Evolutionary conservation across 805 yeast species (phyloP), one percentile per base, ranked within the genome.

Genomic region (Metschnikowia shivogae): DNA sequence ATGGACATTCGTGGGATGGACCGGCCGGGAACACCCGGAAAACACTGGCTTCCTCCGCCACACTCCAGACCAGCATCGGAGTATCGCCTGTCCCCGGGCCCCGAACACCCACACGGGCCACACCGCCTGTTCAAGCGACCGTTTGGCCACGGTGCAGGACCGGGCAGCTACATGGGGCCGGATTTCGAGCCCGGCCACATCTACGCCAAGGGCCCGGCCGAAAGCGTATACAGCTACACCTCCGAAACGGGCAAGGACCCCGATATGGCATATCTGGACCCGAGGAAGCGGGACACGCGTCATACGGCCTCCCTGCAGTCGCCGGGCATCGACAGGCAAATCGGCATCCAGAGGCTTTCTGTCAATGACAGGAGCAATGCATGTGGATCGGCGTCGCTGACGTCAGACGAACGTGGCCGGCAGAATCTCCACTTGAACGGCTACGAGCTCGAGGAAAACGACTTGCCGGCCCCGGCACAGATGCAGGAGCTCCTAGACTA

Each of bases 401-500:
- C 33, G 4, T 37, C 34, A n/a, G 34, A 30, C 2, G 33, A 37
- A 19, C n/a, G 34, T 19, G 27, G 11, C 6, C 12, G 40, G 19
- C 27, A 20, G 8, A 12, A 3, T 12, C 5, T 28, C 6, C 36
- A 28, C 29, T 42, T 47, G 35, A 45, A 38, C 17, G 30, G 11
- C 1, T 34, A 27, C 5, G 61, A 58, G 37, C 55, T 63, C 14
- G 43, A 44, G 9, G 45, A 48, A 30, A 57, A 56, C 47, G 59
- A 56, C 4, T 47, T 64, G 32, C 68, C 68, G n/a, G 34, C 43
- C 4, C 56, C 59, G 59, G 40, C 47, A 6, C 43, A 37, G 1
- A 42, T 63, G 34, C 46, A 53, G 32, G 45, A 53, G 20, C 42
- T 58, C 9, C 17, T 64, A 7, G 60, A 61, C 42, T 49, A 46